Evolutionary conservation across 2,329 filamentous ascomycete genomes (phyloP), one percentile per base, ranked within the genome.

Genomic region (Colletotrichum horii): DNA sequence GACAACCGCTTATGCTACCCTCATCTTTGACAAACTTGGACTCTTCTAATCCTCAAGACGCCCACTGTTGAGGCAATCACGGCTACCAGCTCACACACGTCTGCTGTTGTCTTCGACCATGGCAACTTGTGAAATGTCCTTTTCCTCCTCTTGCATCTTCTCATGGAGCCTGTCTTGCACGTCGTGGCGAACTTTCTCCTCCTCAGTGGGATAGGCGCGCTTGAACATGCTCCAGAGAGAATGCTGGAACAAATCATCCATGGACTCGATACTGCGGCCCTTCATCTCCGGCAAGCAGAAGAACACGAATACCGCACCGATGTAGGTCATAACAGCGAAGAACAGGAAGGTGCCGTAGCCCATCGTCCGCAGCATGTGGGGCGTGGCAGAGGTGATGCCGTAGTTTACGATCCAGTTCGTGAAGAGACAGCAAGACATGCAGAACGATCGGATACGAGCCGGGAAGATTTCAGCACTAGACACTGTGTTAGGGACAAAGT

Each of bases 231-330:
- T 82, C 83, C 83, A 86, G n/a, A 86, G 77, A 4, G 81, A 81
- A 55, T 82, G 75, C 66, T 80, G 76, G 74, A 90, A 90, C 22
- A 90, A 82, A 12, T 84, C 83, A 73, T 90, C 88, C 83, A 89
- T 88, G 28, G 84, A 86, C 77, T 90, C 88, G 19, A 90, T 84
- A 16, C 84, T 85, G 26, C 88, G 81, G 67, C 88, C 88, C 78
- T 89, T 89, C 19, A 88, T 87, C 80, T 90, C 88, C 1, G 88
- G 88, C 32, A 89, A 80, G 70, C 87, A 86, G 80, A 89, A 87
- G 79, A 83, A 89, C 8, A 87, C 83, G 71, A 86, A 88, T 70
- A 86, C 79, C 22, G 24, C 65, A 16, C 71, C 70, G 3, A 70
- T 43, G 58, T 74, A 76, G 6, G 76, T 74, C 60, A 72, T 60